Evolutionary conservation across 768 basidiomycete species (phyloP), one percentile per base, ranked within the genome.

Genomic region (Tricholoma matsutake): DNA sequence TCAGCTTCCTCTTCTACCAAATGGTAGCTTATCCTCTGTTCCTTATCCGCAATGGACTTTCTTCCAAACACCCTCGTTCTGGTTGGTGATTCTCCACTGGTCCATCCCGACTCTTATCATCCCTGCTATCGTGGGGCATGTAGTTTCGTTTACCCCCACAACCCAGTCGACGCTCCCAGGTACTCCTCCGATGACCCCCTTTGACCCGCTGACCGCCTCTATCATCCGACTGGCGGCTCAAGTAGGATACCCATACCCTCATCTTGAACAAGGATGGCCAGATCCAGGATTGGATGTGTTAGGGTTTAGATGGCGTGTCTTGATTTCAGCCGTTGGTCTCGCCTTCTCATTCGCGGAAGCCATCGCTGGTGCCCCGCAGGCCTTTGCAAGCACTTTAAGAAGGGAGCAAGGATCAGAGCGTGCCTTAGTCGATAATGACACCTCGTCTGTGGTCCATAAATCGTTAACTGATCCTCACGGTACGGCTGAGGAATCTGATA

Each of bases 321-420:
- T 87, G 58, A 78, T 72, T 49, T 85, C 88, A 0, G 72, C 78
- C 4, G 72, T 88, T 31, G 78, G 80, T 8, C 78, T 86, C 10
- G 86, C 86, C 0, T 88, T 89, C 66, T 84, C 88, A 2, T 86
- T 88, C 64, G 83, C 87, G 1, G 88, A 90, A 69, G 85, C 84
- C 0, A 81, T 90, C 56, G 75, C 77, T 18, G 68, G 65, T 8
- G 80, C 83, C 0, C 85, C 86, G 2, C 69, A 71, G 31, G 64
- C 64, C 0, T 73, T 77, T 53, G 74, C 73, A 6, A 65, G 72
- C 52, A 70, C 69, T 2, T 63, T 75, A 13, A 52, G 70, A 11
- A 65, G 53, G 11, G 72, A 79, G 54, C 68, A 70, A 54, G 66
- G 62, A 31, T 51, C 58, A 25, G 63, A 67, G 37, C 63, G 16